phyloP scores from a whole-genome alignment of 768 basidiomycete species.

The Boletus pseudopeckii region DNA sequence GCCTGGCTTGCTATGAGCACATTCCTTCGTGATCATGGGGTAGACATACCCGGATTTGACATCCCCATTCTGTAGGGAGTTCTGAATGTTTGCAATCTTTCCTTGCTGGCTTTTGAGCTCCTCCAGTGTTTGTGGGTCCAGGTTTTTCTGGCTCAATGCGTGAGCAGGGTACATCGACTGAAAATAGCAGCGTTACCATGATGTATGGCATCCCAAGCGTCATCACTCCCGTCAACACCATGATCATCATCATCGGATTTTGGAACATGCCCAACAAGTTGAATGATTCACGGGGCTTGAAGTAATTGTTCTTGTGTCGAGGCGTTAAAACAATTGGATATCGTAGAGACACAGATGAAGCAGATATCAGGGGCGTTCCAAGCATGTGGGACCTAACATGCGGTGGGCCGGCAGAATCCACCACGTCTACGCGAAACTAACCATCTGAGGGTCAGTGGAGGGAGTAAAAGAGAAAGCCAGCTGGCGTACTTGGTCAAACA shows the following conservation, averaged over 20 bases:
- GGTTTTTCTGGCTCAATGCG: constrained; percentile 52
- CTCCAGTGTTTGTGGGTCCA: constrained; percentile 68
- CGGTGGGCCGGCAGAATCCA: constrained; percentile 38
- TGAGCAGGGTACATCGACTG: constrained; percentile 2
- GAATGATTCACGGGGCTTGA: constrained; percentile 68
- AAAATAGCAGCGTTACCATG: constrained; percentile 45
- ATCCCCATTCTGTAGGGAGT: constrained; percentile 56
- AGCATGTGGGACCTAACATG: constrained; percentile 62
- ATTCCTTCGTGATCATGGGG: not conserved
- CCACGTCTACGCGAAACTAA: constrained; percentile 69
- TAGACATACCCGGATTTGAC: constrained; percentile 51
- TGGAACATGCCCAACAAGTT: constrained; percentile 72
- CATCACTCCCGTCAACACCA: constrained; percentile 63
- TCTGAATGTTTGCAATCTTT: constrained; percentile 53
- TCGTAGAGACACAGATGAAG: constrained; percentile 49
- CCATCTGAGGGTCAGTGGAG: constrained; percentile 1
- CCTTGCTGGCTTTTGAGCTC: constrained; percentile 62
- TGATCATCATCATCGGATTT: constrained; percentile 83
- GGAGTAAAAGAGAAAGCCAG: not conserved
- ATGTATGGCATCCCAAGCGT: constrained; percentile 73
- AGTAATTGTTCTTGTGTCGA: constrained; percentile 58
- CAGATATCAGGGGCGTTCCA: constrained; percentile 66
- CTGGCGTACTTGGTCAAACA: constrained; percentile 62
- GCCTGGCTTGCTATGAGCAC: constrained; percentile 26
- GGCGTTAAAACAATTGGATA: constrained; percentile 61